A percentile compares a stretch with the other conserved stretches of the same genome.
Conservation (phyloP, 1,139 yeast species). For the Debaryomyces subglobosus region DNA sequence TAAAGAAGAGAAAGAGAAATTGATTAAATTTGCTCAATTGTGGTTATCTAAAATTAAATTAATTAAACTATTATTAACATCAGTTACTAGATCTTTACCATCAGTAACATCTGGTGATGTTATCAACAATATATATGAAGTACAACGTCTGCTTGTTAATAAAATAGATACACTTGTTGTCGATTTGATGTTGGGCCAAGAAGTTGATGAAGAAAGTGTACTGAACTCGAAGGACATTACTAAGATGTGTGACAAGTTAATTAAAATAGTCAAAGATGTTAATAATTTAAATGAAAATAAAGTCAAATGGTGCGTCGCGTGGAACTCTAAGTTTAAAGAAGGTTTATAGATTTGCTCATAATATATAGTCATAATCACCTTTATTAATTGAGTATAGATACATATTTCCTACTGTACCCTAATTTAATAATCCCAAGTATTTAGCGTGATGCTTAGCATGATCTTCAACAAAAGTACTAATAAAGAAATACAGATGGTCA, state of each 20-base stretch:
- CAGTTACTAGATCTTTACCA: constrained; percentile 60
- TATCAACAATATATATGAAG: constrained; percentile 38
- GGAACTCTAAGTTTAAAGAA: constrained; percentile 45
- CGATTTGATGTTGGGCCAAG: constrained; percentile 49
- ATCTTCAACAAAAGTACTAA: constrained; percentile 77
- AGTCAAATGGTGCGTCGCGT: constrained; percentile 54
- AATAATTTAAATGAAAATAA: constrained; percentile 45
- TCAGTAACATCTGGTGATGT: constrained; percentile 33
- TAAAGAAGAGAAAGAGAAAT: constrained; percentile 23
- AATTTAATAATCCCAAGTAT: constrained; percentile 55
- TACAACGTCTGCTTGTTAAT: constrained; percentile 36
- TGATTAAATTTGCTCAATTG: constrained; percentile 42
- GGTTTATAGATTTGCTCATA: constrained; percentile 3
- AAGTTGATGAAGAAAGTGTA: constrained; percentile 33
- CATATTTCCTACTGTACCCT: constrained; percentile 3
- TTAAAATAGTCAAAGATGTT: constrained; percentile 37
- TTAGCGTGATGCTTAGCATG: constrained; percentile 90
- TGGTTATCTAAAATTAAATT: constrained; percentile 60
- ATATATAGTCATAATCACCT: neutral
- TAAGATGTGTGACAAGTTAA: constrained; percentile 32
- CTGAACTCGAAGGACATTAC: constrained; percentile 28
- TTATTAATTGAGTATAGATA: neutral
- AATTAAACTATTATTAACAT: constrained; percentile 54
- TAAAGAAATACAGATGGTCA: constrained; percentile 89
- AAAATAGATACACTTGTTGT: constrained; percentile 50